phyloP scores from a whole-genome alignment of 2,329 filamentous ascomycete species.

The Cercospora janseana region DNA sequence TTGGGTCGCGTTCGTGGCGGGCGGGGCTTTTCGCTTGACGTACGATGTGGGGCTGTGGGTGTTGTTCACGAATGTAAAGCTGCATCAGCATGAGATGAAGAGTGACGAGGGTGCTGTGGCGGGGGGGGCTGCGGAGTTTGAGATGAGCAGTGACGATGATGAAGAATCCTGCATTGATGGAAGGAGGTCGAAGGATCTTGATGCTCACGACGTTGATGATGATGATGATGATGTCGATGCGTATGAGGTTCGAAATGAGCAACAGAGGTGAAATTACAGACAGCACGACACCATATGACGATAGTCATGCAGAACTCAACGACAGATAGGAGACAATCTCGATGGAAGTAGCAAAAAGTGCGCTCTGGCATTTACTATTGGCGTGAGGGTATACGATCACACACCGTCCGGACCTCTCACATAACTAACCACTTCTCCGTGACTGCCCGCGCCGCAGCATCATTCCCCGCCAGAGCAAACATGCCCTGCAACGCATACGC shows the following conservation, averaged over 20 bases:
- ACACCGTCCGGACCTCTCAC: slow-evolving; percentile 20
- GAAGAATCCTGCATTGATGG: slow-evolving; percentile 2
- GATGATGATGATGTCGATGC: slow-evolving; percentile 3
- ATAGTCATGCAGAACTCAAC: background rate
- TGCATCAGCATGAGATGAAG: slow-evolving; percentile 35
- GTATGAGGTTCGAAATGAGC: background rate
- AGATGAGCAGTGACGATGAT: slow-evolving; percentile 8
- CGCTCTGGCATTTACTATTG: too few species aligned
- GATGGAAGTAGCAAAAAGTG: too few species aligned
- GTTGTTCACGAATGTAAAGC: slow-evolving; percentile 59
- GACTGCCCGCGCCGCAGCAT: slow-evolving; percentile 58
- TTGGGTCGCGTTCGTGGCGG: slow-evolving; percentile 62
- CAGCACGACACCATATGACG: background rate
- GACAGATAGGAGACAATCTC: too few species aligned
- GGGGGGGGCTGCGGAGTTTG: background rate
- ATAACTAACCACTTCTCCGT: slow-evolving; percentile 58
- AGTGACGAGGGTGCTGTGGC: background rate
- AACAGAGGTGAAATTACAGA: background rate
- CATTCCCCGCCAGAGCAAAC: slow-evolving; percentile 63
- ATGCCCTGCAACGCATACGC: slow-evolving; percentile 72
- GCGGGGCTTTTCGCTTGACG: slow-evolving; percentile 53
- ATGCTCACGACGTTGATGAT: slow-evolving; percentile 7
- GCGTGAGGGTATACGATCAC: too few species aligned
- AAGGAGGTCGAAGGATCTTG: slow-evolving; percentile 4
- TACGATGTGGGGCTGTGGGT: slow-evolving; percentile 61